Base-by-base conservation (phyloP, 2,329 filamentous ascomycete genomes). In the Alternaria dauci region DNA sequence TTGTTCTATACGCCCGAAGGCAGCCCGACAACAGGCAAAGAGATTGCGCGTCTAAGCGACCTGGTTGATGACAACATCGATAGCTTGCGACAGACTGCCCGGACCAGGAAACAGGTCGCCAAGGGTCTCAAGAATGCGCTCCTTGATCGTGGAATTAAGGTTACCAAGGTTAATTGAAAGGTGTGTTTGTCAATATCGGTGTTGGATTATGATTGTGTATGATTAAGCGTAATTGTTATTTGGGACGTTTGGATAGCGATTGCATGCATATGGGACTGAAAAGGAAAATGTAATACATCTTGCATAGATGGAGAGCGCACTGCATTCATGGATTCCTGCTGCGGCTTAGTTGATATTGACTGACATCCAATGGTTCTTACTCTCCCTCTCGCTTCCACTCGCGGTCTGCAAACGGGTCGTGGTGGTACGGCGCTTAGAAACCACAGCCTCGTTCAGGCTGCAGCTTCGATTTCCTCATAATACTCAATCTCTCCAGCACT, bases 41-140 rank as follows among this genome's bases (percentile, higher is more conserved):
- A 71, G 7, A 54, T 76, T 23, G 71, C 75, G 50, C 78, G 74
- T 63, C 74, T 79, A 58, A 79, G 78, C 69, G 70, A 73, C 26
- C 72, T 81, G 61, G 78, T 83, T 2, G 79, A 77, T 26, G 71
- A 76, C 38, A 78, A 79, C 44, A 72, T 83, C 5, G 72, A 76
- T 56, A 68, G 58, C n/a, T 76, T 79, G 57, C 68, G 76, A 53
- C 73, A 72, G 59, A 77, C 65, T 36, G 70, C 66, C 48, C 70
- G 66, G 61, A 72, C 76, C 67, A 73, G 81, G 69, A 78, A 68
- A 65, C 71, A 73, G 42, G 78, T 83, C 25, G 70, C 79, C 16
- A 69, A 66, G n/a, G 75, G 71, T 20, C 58, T 84, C 57, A 77
- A 73, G 65, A 73, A 72, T 32, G 75, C 69, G 41, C 68, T 83